Evolutionary conservation across 139 green algal genomes (phyloP).

Genomic region (Tetraselmis striata): DNA sequence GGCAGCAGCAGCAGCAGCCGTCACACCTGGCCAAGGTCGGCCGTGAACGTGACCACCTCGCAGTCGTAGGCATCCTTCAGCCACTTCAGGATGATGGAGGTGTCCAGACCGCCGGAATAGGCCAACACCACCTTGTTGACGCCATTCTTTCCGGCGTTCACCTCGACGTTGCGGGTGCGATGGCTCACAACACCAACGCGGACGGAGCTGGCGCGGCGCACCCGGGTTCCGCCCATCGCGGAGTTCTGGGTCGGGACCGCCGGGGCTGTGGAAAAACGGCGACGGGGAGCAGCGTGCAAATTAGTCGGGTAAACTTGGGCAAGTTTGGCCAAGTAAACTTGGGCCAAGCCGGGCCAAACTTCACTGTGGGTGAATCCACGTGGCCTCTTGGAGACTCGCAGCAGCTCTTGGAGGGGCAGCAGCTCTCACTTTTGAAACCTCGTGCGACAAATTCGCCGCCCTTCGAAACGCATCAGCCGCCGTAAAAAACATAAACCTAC

Average conservation of each 20-base stretch:
- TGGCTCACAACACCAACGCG: background rate
- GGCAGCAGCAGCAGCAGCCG: background rate
- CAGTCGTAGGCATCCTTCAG: slow-evolving; percentile 93
- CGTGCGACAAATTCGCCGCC: too few species aligned
- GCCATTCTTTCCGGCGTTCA: slow-evolving; percentile 25
- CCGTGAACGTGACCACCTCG: slow-evolving; percentile 96
- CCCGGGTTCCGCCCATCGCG: background rate
- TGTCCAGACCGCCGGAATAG: slow-evolving; percentile 92
- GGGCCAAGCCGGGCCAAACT: too few species aligned
- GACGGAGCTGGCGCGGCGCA: background rate
- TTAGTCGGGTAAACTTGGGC: too few species aligned
- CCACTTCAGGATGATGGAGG: slow-evolving; percentile 98
- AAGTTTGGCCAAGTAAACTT: too few species aligned
- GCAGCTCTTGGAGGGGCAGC: too few species aligned
- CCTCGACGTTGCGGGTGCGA: background rate
- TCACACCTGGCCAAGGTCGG: slow-evolving; percentile 93
- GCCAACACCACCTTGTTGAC: slow-evolving; percentile 92
- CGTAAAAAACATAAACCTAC: too few species aligned
- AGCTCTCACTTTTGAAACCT: too few species aligned
- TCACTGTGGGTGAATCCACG: too few species aligned
- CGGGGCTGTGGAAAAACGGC: background rate
- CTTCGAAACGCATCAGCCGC: too few species aligned
- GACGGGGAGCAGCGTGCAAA: too few species aligned
- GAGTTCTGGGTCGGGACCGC: background rate
- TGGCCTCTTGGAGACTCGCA: too few species aligned